These are phyloP conservation scores for Pseudozyma flocculosa DNA, from an alignment of 1,284 basidiomycete species.

Conservation along the genomic window DNA sequence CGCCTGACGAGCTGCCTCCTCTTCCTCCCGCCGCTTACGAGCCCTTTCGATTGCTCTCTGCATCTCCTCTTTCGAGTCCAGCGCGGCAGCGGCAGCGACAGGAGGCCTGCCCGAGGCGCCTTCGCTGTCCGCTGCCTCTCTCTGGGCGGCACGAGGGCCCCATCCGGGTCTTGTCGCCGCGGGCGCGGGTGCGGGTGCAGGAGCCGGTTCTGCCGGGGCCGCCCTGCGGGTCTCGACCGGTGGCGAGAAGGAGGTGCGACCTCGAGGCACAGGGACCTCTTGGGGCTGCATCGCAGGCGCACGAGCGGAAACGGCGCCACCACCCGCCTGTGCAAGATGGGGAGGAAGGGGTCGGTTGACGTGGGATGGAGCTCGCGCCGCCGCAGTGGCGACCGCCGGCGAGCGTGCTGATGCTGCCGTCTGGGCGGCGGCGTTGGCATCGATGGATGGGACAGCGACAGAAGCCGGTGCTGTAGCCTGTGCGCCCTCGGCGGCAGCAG, in stretches of 20 bases:
- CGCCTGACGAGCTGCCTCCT: constrained; percentile 41
- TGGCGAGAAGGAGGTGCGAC: background rate
- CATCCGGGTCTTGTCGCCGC: background rate
- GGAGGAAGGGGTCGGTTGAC: constrained; percentile 30
- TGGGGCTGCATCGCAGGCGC: background rate
- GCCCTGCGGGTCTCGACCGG: background rate
- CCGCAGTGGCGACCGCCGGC: constrained; percentile 4
- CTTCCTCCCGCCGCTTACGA: constrained; percentile 50
- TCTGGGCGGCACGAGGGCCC: background rate
- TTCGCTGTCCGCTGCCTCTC: background rate
- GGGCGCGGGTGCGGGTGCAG: background rate
- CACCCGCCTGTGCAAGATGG: constrained; percentile 27
- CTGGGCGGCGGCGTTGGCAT: too few species aligned
- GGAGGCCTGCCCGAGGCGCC: background rate
- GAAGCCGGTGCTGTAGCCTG: too few species aligned
- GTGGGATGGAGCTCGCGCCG: constrained; percentile 4
- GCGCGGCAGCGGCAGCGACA: background rate
- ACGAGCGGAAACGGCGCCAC: background rate
- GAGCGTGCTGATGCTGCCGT: too few species aligned
- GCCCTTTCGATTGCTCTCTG: constrained; percentile 52
- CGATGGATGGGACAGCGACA: too few species aligned
- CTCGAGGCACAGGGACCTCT: background rate
- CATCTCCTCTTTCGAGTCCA: constrained; percentile 37
- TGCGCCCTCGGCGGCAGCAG: too few species aligned
- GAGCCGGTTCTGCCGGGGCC: too few species aligned